A percentile compares a stretch with the other conserved stretches of the same genome.
These are phyloP conservation scores for Podospora australis DNA, from an alignment of 495 filamentous ascomycete species.

Conservation along the genomic window DNA sequence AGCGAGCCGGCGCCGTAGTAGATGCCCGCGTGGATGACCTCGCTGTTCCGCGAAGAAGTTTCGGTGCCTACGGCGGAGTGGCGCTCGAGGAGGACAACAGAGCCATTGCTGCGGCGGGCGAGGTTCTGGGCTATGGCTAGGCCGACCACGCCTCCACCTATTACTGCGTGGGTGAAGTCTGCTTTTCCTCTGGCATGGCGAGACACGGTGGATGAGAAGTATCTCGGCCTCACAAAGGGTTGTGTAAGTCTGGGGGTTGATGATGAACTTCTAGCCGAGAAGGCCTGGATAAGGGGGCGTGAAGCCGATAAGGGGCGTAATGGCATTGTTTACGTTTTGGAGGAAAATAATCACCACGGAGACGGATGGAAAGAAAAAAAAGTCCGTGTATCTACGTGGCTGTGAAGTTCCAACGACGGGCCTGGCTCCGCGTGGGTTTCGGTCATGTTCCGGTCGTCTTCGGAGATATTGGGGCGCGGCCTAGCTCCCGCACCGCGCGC, in stretches of 20 bases:
- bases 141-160: slow-evolving; percentile 88
- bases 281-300: neutral
- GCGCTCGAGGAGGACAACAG: slow-evolving; percentile 76
- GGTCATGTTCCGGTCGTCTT: too few species aligned
- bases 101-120: slow-evolving; percentile 48
- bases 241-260: neutral
- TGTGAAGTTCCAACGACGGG: too few species aligned
- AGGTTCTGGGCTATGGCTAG: slow-evolving; percentile 79
- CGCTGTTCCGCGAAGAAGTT: slow-evolving; percentile 88
- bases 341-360: too few species aligned
- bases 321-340: neutral
- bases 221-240: neutral
- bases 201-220: too few species aligned
- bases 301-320: neutral
- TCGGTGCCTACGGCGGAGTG: slow-evolving; percentile 76
- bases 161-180: slow-evolving; percentile 83
- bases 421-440: too few species aligned
- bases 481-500: too few species aligned
- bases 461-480: too few species aligned
- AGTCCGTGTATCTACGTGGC: too few species aligned
- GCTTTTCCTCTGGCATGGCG: slow-evolving; percentile 39
- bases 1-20: slow-evolving; percentile 76
- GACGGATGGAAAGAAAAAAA: too few species aligned
- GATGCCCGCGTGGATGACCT: slow-evolving; percentile 93
- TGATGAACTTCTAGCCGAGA: neutral